phyloP scores from a whole-genome alignment of 805 yeast species.

The Metschnikowia kunwiensis region DNA sequence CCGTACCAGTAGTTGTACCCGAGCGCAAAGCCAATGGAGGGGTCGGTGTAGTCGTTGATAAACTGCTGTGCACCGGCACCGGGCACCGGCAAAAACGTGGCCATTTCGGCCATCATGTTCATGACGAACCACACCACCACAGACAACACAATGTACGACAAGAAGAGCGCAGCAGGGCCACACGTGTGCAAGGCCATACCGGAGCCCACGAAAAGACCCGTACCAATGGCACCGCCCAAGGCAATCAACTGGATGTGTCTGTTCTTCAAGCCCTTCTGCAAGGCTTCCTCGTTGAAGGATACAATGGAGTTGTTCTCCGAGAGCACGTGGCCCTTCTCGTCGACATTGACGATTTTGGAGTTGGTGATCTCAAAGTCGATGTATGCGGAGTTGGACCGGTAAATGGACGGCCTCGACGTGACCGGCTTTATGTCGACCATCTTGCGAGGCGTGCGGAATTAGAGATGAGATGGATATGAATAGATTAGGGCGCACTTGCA shows the following conservation, averaged over 20 bases:
- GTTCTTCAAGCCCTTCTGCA: constrained; percentile 21
- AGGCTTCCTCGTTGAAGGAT: constrained; percentile 14
- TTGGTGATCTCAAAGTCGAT: constrained; percentile 17
- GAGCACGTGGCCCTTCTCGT: constrained; percentile 18
- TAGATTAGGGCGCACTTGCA: neutral
- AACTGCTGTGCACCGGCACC: constrained; percentile 23
- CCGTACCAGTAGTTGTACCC: constrained; percentile 23
- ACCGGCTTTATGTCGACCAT: constrained; percentile 16
- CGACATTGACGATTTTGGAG: constrained; percentile 18
- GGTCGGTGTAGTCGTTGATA: constrained; percentile 18
- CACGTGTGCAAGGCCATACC: constrained; percentile 15
- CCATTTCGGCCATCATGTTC: constrained; percentile 24
- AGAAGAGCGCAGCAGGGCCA: constrained; percentile 21
- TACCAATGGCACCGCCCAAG: constrained; percentile 24
- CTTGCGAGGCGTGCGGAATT: neutral
- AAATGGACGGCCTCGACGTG: constrained; percentile 16
- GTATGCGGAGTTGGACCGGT: constrained; percentile 17
- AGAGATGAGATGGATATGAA: neutral
- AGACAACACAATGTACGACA: constrained; percentile 19
- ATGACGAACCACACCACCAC: constrained; percentile 21
- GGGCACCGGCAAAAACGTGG: constrained; percentile 21
- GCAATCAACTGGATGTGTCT: constrained; percentile 23
- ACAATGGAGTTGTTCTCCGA: constrained; percentile 17
- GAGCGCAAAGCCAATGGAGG: constrained; percentile 20
- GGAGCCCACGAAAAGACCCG: constrained; percentile 22